Base-by-base conservation (phyloP, 2,329 filamentous ascomycete species). In the Stagonosporopsis chrysanthemi region DNA sequence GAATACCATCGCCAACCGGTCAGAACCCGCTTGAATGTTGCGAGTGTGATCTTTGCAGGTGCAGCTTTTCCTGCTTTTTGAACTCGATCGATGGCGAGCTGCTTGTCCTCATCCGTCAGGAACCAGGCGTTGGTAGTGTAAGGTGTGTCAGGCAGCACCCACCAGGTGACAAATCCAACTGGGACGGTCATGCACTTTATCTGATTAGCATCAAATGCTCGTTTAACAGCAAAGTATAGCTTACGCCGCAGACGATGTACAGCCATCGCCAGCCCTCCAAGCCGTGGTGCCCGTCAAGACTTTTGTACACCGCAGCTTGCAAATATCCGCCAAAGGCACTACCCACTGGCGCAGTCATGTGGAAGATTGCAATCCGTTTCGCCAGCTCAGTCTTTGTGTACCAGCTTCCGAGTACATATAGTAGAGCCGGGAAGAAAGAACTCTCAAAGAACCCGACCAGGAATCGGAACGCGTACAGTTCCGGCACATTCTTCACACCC, bases 281-380 rank as follows among this genome's bases (percentile, higher is more conserved):
- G 2, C 46, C 46, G 9, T 41, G 36, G 3, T 31, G 26, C 1
- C 46, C 46, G 24, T 49, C 46, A 3, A 49, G 26, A 33, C 46
- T 41, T 12, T 52, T 52, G 26, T 52, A 41, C 22, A 46, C 50
- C 9, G 42, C 50, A 26, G 50, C 50, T 9, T 52, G 50, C 7
- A 52, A 33, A 22, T 52, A 52, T 9, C 50, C 50, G 5, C 46
- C 42, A 35, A 52, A 52, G 1, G 42, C 42, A 19, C 24, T 29
- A 11, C 50, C 50, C 12, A 35, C 35, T 2, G 33, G 41, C 19
- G 41, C 26, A 15, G 42, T 45, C 50, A 52, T 46, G 23, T 52
- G 38, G 12, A 41, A 49, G n/a, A 49, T 41, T 1, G 36, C 36
- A 17, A 41, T 41, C 11, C 46, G 24, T 14, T 49, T 49, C 6